These are phyloP conservation scores for Plasmodium yoelii DNA, from an alignment of 169 alveolate genomes.

Conservation along the genomic window DNA sequence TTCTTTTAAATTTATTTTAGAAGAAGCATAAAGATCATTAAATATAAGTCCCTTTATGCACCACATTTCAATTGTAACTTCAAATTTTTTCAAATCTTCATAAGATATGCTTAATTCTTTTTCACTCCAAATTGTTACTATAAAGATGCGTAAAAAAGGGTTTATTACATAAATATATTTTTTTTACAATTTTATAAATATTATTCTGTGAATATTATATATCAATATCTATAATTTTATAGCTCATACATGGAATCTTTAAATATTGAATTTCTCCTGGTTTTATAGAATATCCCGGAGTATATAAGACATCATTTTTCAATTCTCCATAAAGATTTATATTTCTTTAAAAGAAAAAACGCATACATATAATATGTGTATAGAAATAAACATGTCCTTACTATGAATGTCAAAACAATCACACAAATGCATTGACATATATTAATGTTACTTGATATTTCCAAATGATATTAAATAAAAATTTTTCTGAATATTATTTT, in stretches of 20 bases:
- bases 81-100: conserved; percentile 86
- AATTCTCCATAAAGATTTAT: conserved; percentile 55
- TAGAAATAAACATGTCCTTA: background rate
- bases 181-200: background rate
- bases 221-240: background rate
- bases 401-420: background rate
- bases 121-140: conserved; percentile 85
- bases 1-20: conserved; percentile 83
- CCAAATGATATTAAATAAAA: conserved; percentile 72
- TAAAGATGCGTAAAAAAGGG: background rate
- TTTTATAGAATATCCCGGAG: conserved; percentile 82
- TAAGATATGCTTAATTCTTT: conserved; percentile 83
- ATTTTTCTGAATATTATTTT: conserved; percentile 48
- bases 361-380: background rate
- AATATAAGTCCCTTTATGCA: conserved; percentile 82
- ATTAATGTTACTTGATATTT: conserved; percentile 28
- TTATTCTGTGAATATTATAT: background rate
- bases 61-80: conserved; percentile 87
- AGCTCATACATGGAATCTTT: conserved; percentile 77
- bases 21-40: conserved; percentile 85
- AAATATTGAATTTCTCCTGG: conserved; percentile 82
- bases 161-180: background rate
- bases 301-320: conserved; percentile 78
- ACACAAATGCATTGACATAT: background rate
- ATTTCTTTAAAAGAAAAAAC: conserved; percentile 27